Evolutionary conservation across 2,329 filamentous ascomycete genomes (phyloP).

Genomic region (Aspergillus sp.): DNA sequence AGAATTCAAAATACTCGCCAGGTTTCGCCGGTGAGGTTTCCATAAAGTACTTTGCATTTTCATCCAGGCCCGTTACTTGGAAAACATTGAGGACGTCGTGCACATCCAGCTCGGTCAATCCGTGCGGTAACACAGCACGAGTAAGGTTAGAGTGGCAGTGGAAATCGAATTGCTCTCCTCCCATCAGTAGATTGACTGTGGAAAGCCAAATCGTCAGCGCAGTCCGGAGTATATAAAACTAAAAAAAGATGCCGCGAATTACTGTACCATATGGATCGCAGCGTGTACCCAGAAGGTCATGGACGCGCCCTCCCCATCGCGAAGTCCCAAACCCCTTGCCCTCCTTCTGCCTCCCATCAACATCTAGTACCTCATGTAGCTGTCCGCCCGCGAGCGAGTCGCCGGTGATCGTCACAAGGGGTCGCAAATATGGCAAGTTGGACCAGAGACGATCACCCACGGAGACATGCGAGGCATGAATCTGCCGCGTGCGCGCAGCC

Average conservation of each 20-base stretch:
- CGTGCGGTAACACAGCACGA: slow-evolving; percentile 67
- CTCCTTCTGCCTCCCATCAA: slow-evolving; percentile 32
- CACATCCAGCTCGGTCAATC: slow-evolving; percentile 70
- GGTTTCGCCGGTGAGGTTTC: slow-evolving; percentile 48
- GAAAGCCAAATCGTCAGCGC: no score
- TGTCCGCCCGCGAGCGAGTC: slow-evolving; percentile 59
- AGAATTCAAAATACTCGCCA: slow-evolving; percentile 67
- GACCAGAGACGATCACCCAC: slow-evolving; percentile 76
- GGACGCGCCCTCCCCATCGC: slow-evolving; percentile 64
- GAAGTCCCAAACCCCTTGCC: slow-evolving; percentile 36
- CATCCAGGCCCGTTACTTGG: slow-evolving; percentile 76
- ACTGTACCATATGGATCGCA: slow-evolving; percentile 69
- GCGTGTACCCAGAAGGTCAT: slow-evolving; percentile 78
- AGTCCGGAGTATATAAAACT: no score
- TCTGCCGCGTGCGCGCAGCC: slow-evolving; percentile 74
- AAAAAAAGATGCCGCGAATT: no score
- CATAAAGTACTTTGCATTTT: slow-evolving; percentile 74
- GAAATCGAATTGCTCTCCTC: slow-evolving; percentile 70
- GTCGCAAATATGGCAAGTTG: slow-evolving; percentile 72
- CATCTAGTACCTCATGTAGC: slow-evolving; percentile 36
- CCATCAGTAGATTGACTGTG: slow-evolving; percentile 68
- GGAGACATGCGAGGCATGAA: slow-evolving; percentile 73
- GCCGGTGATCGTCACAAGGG: slow-evolving; percentile 67
- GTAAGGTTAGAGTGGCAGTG: slow-evolving; percentile 83
- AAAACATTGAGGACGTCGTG: slow-evolving; percentile 87